These are phyloP conservation scores for Exophiala oligosperma DNA, from an alignment of 2,329 filamentous ascomycete genomes.

Conservation along the genomic window DNA sequence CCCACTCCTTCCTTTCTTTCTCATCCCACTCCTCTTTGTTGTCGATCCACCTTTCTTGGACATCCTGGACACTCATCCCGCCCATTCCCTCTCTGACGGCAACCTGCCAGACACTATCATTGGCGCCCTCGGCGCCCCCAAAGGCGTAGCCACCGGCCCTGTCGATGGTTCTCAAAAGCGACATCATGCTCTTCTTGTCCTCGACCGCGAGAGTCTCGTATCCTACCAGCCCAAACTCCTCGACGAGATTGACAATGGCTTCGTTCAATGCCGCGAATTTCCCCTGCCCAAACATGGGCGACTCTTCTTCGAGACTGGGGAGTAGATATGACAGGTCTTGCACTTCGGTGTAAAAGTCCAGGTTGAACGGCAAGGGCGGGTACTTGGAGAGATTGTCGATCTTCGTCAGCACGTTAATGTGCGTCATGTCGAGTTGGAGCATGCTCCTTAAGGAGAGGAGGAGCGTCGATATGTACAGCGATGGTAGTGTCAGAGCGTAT, in stretches of 20 bases:
- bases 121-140: conserved; percentile 83
- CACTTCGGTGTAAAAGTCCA: conserved; percentile 97
- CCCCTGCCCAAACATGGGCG: conserved; percentile 54
- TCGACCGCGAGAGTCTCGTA: conserved; percentile 96
- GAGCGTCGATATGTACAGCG: conserved; percentile 90
- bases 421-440: conserved; percentile 96
- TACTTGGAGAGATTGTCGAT: conserved; percentile 92
- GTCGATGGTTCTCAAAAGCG: conserved; percentile 83
- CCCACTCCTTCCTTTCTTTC: conserved; percentile 70
- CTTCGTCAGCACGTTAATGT: conserved; percentile 95
- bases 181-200: conserved; percentile 96
- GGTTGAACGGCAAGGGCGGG: conserved; percentile 84
- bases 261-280: conserved; percentile 86
- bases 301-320: conserved; percentile 76
- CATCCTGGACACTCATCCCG: conserved; percentile 78
- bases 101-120: conserved; percentile 96
- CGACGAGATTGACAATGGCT: conserved; percentile 81
- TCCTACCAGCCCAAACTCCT: conserved; percentile 83
- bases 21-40: conserved; percentile 84
- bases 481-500: conserved; percentile 88
- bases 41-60: conserved; percentile 96
- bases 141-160: conserved; percentile 92
- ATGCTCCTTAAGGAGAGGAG: conserved; percentile 92
- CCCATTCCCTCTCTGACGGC: conserved; percentile 74
- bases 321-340: conserved; percentile 86